Evolutionary conservation across 495 filamentous ascomycete genomes (phyloP).

Genomic region (Tuber indicum): DNA sequence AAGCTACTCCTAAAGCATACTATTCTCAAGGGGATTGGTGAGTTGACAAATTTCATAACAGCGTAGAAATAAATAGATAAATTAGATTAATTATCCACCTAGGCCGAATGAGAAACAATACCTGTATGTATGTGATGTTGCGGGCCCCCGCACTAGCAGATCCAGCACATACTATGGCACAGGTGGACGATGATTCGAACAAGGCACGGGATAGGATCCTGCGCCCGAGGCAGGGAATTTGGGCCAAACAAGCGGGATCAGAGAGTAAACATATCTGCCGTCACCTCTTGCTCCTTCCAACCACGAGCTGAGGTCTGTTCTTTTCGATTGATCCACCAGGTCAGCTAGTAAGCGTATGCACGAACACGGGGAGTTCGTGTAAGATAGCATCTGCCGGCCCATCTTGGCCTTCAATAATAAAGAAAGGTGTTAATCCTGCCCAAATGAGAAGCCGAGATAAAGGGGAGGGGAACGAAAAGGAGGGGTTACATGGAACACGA

Average conservation of each 20-base stretch:
- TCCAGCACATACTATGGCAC: not conserved
- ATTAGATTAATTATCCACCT: not conserved
- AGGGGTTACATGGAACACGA: conserved; percentile 4
- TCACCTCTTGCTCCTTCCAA: not conserved
- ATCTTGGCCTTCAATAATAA: not conserved
- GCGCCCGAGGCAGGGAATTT: not conserved
- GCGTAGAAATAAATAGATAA: not conserved
- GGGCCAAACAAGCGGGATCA: not conserved
- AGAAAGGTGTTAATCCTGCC: not conserved
- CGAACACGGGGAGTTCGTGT: not conserved
- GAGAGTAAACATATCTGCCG: not conserved
- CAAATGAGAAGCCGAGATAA: not conserved
- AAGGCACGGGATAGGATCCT: not conserved
- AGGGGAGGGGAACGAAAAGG: not conserved
- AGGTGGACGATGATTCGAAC: not conserved
- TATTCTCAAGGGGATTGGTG: not conserved
- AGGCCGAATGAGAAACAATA: not conserved
- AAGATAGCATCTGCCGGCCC: conserved; percentile 2
- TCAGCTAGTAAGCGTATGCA: not conserved
- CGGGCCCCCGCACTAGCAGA: not conserved
- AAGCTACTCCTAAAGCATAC: not conserved
- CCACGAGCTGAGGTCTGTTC: not conserved
- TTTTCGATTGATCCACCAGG: conserved; percentile 2
- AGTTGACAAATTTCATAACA: conserved; percentile 1
- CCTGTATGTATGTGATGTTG: not conserved